These are phyloP conservation scores for Apiotrichum domesticum DNA, from an alignment of 1,284 basidiomycete species.

Conservation along the genomic window DNA sequence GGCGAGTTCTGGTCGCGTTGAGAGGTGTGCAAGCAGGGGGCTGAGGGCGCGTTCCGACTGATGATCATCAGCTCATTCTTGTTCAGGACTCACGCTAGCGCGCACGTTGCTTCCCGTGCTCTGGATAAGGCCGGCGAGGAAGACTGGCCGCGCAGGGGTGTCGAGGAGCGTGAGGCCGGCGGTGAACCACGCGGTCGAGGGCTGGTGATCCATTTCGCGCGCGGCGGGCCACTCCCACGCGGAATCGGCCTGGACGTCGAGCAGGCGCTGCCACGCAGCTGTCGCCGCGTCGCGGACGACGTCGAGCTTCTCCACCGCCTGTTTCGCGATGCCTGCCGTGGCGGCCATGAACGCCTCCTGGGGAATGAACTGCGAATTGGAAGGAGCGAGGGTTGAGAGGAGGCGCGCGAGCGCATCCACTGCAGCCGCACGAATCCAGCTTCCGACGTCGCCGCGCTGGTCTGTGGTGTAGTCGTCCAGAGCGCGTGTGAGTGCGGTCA, in stretches of 20 bases:
- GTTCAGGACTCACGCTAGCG: slow-evolving; percentile 59
- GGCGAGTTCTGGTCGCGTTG: slow-evolving; percentile 49
- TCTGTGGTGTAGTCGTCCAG: slow-evolving; percentile 87
- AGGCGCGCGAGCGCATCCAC: slow-evolving; percentile 47
- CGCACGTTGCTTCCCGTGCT: slow-evolving; percentile 74
- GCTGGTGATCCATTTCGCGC: background rate
- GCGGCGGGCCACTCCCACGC: slow-evolving; percentile 11
- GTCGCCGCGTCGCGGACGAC: slow-evolving; percentile 78
- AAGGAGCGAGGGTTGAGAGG: too few species aligned
- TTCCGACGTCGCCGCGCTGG: slow-evolving; percentile 93
- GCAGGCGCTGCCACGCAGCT: slow-evolving; percentile 49
- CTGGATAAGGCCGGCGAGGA: slow-evolving; percentile 67
- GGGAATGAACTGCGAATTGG: slow-evolving; percentile 46
- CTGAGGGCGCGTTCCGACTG: slow-evolving; percentile 67
- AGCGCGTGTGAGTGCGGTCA: slow-evolving; percentile 53
- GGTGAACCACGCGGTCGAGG: slow-evolving; percentile 8
- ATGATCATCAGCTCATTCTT: background rate
- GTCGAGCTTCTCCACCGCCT: slow-evolving; percentile 84
- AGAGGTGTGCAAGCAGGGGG: slow-evolving; percentile 51
- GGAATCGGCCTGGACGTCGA: slow-evolving; percentile 1
- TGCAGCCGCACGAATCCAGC: slow-evolving; percentile 81
- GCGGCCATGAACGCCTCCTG: slow-evolving; percentile 56
- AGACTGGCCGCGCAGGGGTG: slow-evolving; percentile 29
- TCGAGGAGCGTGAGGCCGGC: slow-evolving; percentile 6
- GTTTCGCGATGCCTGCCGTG: slow-evolving; percentile 69